Percentiles rank a stretch among this genome's conserved stretches.
Conservation (phyloP, 2,329 filamentous ascomycete genomes). For the Thielaviopsis euricoi region DNA sequence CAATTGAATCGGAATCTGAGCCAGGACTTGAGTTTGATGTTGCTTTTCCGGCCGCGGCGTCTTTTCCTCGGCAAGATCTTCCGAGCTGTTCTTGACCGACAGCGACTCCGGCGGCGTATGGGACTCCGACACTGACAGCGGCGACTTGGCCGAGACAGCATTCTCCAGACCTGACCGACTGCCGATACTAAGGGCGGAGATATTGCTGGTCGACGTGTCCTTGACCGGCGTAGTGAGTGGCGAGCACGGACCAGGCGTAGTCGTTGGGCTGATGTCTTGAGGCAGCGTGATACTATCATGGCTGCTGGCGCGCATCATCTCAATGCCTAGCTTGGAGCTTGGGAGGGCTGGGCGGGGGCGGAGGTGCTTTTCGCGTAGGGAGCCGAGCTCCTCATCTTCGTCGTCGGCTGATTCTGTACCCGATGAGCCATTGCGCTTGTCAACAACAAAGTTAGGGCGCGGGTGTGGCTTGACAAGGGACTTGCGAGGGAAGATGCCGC, state of each 20-base stretch:
- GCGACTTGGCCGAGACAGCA: background rate
- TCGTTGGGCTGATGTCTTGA: constrained; percentile 26
- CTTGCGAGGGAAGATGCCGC: constrained; percentile 3
- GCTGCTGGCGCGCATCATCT: constrained; percentile 97
- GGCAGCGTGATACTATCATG: constrained; percentile 56
- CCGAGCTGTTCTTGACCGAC: background rate
- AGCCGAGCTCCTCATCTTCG: constrained; percentile 79
- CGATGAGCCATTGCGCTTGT: constrained; percentile 39
- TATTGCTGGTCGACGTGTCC: background rate
- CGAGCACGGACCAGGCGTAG: background rate
- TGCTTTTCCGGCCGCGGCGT: constrained; percentile 6
- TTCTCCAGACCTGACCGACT: background rate
- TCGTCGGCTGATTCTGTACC: constrained; percentile 72
- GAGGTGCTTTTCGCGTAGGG: constrained; percentile 26
- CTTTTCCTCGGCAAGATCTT: constrained; percentile 1
- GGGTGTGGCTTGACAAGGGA: constrained; percentile 1
- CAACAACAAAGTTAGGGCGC: constrained; percentile 24
- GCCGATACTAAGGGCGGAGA: background rate
- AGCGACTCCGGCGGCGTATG: constrained; percentile 5
- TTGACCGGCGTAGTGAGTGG: background rate
- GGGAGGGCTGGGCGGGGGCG: constrained; percentile 43
- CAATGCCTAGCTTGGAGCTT: constrained; percentile 79
- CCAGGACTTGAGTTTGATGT: background rate
- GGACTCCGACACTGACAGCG: background rate
- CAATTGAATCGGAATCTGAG: constrained; percentile 1